Conservation (phyloP, 148 eudicot genomes). For the Spergularia bocconei region DNA sequence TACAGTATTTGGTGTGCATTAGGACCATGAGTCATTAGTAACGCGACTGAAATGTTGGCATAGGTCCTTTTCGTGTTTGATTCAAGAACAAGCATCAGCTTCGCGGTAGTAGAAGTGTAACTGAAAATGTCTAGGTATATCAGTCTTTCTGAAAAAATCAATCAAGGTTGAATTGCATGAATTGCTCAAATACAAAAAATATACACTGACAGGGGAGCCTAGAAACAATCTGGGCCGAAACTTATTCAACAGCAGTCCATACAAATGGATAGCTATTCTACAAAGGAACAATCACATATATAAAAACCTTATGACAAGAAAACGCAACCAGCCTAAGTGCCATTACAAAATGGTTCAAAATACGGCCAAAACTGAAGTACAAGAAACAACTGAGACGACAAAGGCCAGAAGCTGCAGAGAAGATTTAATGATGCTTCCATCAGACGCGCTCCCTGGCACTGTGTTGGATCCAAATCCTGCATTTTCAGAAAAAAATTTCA, state of each 20-base stretch:
- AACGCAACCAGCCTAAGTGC: not conserved
- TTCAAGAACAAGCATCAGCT: no score
- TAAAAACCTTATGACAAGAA: not conserved
- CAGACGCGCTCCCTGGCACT: conserved; percentile 33
- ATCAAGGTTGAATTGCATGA: not conserved
- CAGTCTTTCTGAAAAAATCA: no score
- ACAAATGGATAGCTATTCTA: conserved; percentile 8
- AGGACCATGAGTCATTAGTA: no score
- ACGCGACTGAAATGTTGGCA: no score
- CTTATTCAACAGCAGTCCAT: conserved; percentile 15
- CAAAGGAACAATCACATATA: conserved; percentile 2
- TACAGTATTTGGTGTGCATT: no score
- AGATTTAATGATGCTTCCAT: conserved; percentile 31
- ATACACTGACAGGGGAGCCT: conserved; percentile 8
- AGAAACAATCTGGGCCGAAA: conserved; percentile 3
- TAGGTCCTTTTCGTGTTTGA: no score
- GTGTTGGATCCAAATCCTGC: conserved; percentile 32
- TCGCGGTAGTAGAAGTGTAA: no score
- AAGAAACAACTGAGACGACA: conserved; percentile 21
- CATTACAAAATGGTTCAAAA: conserved; percentile 27
- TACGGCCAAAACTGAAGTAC: conserved; percentile 27
- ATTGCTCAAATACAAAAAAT: not conserved
- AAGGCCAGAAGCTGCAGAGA: conserved; percentile 21
- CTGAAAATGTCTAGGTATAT: no score
- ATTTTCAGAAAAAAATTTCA: not conserved